Conservation (phyloP, 1,284 basidiomycete genomes). For the Cutaneotrichosporon cyanovorans region DNA sequence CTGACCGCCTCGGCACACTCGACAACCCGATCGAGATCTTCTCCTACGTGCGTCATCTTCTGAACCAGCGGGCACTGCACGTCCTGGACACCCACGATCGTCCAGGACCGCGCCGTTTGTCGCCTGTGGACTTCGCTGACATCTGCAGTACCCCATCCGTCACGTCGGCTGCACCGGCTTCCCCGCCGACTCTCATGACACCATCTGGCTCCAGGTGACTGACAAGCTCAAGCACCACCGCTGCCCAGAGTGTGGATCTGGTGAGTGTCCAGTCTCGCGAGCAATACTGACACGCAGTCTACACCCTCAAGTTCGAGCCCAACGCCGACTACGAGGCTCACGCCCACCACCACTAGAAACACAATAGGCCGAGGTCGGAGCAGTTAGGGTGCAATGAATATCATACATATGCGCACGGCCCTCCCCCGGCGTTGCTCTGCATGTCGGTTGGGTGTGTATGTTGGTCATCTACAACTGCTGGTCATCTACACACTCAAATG, state of each 20-base stretch:
- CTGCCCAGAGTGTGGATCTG: conserved; percentile 76
- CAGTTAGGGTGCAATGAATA: no score
- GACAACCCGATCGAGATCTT: conserved; percentile 79
- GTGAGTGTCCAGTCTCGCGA: conserved; percentile 19
- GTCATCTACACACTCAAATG: no score
- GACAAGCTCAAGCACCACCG: conserved; percentile 58
- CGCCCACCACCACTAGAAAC: conserved; percentile 30
- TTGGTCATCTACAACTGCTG: no score
- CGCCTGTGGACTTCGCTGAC: conserved; percentile 9
- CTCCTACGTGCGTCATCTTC: conserved; percentile 62
- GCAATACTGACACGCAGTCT: conserved; percentile 19
- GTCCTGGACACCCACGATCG: no score
- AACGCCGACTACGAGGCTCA: conserved; percentile 21
- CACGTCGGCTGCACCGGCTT: conserved; percentile 84
- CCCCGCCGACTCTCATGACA: conserved; percentile 85
- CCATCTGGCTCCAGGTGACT: conserved; percentile 69
- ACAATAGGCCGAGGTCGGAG: no score
- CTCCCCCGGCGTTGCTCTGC: no score
- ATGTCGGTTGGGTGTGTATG: no score
- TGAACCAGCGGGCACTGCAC: not conserved
- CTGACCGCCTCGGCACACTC: conserved; percentile 80
- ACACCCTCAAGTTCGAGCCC: conserved; percentile 45
- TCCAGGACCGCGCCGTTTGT: no score
- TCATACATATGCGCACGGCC: no score
- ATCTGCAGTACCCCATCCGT: conserved; percentile 62